Base-by-base conservation (phyloP, 2,329 filamentous ascomycete species). In the Thelonectria rubi region DNA sequence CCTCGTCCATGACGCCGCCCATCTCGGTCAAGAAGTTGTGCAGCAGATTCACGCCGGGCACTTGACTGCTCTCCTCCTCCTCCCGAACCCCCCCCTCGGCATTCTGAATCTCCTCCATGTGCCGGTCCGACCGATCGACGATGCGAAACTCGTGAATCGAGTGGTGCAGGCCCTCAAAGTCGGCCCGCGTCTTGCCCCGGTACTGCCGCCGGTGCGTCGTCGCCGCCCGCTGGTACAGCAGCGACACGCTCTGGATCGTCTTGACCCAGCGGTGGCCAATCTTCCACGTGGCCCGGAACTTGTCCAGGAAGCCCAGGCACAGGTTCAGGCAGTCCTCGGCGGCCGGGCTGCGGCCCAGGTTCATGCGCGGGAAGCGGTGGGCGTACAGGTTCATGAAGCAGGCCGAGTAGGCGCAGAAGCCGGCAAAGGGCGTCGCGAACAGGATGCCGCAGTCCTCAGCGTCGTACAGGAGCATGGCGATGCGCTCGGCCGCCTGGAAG, bases 391-490 rank as follows among this genome's bases (percentile, higher is more conserved):
- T 79, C 65, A 80, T 73, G 14, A 75, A 77, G 6, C 75, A 76
- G 0, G 78, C 78, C 0, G 78, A 80, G 55, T 80, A 80, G 6
- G 75, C 74, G 57, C 78, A 80, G 43, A 80, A 79, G 1, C 77
- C 78, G 0, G 76, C 71, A 64, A 79, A 81, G 0, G 78, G 79
- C 1, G 77, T 78, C 60, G 73, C 65, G 1, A 79, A 67, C 3
- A 73, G 69, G 0, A 73, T 72, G 6, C 73, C 76, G 21, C 73
- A 74, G 14, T 76, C 74, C 3, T 69, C 72, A 0, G 77, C 69
- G 15, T 78, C 75, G n/a, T 72, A 65, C 0, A 80, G 65, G 2
- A 80, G 64, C 2, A 55, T 60, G 0, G 74, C 71, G 2, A 79
- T 74, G 10, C 70, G 67, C 34, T 74, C 72, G 1, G 76, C 76